Base-by-base conservation (phyloP, 164 flowering plant genomes). In the Sedum album region DNA sequence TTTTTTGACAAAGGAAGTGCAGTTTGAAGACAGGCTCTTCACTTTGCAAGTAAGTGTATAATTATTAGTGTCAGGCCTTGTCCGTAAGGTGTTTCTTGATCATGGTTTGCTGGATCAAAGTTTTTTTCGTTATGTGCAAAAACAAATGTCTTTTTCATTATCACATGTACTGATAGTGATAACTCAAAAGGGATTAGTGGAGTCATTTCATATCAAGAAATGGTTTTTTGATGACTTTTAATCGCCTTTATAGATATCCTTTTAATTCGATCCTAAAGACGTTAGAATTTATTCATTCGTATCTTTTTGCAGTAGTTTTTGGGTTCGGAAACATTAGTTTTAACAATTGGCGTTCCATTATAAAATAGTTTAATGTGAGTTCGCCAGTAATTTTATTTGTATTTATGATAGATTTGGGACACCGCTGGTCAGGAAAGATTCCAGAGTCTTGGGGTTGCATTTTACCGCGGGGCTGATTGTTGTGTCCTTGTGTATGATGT, bases 401-500 rank as follows among this genome's bases (percentile, higher is more conserved):
- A 38, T 39, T 76, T 62, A 28, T 69, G 71, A 17, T 80, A 89
- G 97, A 92, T 92, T 28, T 92, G 97, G 97, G 97, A 92, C 77
- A 90, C 97, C 10, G 97, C 96, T 75, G 97, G 97, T 11, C 96
- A 92, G 73, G 97, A 92, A 81, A 80, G 96, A 66, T 92, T 92
- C 73, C 97, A 92, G 73, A 92, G 97, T 72, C 86, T 92, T 23
- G 97, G 97, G 44, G 97, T 92, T 74, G 97, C 97, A 66, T 92
- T 92, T 72, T 92, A 92, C 74, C 86, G 96, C 35, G 97, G 97
- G 76, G 97, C 97, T 66, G 97, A 92, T 77, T 92, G 96, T 75
- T 92, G 97, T 83, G 96, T 92, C 73, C 93, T 92, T 79, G 97
- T 92, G 15, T 90, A 92, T 80, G 96, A 91, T 83, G 94, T 92